phyloP scores from a whole-genome alignment of 108 stramenopile genomes.

The Cyclotella choctawhatcheeana region DNA sequence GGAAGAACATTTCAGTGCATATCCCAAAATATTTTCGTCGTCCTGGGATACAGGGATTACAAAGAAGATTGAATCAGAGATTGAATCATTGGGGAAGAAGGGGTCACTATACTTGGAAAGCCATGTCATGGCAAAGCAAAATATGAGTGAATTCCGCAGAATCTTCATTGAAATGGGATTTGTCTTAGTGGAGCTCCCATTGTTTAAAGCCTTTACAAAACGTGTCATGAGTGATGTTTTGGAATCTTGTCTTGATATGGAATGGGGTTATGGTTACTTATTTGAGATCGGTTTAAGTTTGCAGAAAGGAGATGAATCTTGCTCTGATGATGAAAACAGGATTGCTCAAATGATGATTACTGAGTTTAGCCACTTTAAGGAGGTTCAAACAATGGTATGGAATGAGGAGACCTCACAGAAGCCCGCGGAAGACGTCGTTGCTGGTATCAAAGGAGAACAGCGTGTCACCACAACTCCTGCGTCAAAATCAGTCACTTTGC shows the following conservation, averaged over 20 bases:
- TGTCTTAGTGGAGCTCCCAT: constrained; percentile 60
- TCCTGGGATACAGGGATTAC: constrained; percentile 63
- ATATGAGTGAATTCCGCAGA: constrained; percentile 52
- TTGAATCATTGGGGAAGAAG: constrained; percentile 49
- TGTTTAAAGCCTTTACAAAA: constrained; percentile 55
- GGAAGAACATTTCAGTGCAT: constrained; percentile 56
- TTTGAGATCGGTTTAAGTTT: constrained; percentile 66
- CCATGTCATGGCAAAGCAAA: constrained; percentile 48
- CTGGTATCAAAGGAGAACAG: constrained; percentile 40
- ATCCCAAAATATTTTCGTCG: constrained; percentile 50
- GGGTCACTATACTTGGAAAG: constrained; percentile 33
- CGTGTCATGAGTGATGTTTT: constrained; percentile 55
- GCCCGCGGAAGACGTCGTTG: constrained; percentile 60
- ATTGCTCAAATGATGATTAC: constrained; percentile 58
- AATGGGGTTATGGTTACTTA: constrained; percentile 64
- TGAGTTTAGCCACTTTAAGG: constrained; percentile 69
- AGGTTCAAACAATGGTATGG: constrained; percentile 69
- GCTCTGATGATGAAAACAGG: constrained; percentile 50
- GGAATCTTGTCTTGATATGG: constrained; percentile 52
- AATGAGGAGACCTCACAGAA: constrained; percentile 68
- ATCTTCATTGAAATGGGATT: constrained; percentile 60
- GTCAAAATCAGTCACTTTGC: background rate
- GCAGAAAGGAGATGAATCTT: constrained; percentile 52
- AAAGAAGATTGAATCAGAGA: constrained; percentile 51
- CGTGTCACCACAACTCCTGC: background rate